Conservation (phyloP, 2,329 filamentous ascomycete genomes). For the Nemania serpens region DNA sequence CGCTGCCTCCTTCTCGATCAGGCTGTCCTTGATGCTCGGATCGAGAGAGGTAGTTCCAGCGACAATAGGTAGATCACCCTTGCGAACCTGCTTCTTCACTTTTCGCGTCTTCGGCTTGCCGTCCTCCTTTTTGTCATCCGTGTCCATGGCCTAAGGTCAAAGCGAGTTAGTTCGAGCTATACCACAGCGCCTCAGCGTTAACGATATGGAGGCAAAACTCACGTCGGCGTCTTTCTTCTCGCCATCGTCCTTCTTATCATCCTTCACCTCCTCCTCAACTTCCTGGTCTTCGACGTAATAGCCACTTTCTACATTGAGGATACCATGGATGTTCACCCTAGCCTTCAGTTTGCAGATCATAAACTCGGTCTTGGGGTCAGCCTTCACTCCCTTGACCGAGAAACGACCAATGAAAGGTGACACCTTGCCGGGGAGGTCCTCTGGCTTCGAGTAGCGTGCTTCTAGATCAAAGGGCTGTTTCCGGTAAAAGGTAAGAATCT, state of each 20-base stretch:
- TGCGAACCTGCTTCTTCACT: conserved; percentile 99
- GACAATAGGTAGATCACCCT: conserved; percentile 89
- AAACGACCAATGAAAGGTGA: conserved; percentile 97
- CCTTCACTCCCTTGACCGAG: conserved; percentile 96
- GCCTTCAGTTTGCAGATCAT: conserved; percentile 99
- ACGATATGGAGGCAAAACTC: conserved; percentile 49
- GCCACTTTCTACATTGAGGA: conserved; percentile 93
- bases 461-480: conserved; percentile 97
- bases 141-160: conserved; percentile 75
- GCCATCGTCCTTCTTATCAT: conserved; percentile 61
- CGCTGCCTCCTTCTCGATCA: conserved; percentile 78
- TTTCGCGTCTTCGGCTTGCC: conserved; percentile 83
- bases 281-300: conserved; percentile 99
- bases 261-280: conserved; percentile 89
- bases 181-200: background rate
- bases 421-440: conserved; percentile 83
- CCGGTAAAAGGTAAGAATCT: conserved; percentile 98
- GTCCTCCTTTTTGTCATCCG: conserved; percentile 68
- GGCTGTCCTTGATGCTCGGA: conserved; percentile 64
- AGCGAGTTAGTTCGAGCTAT: conserved; percentile 10
- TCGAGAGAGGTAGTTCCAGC: conserved; percentile 84
- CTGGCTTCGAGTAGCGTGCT: conserved; percentile 88
- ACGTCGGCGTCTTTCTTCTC: conserved; percentile 74
- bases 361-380: conserved; percentile 91
- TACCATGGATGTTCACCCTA: conserved; percentile 91